Base-by-base conservation (phyloP, 176 grass and related monocot genomes). In the Ampelocalamus luodianensis region DNA sequence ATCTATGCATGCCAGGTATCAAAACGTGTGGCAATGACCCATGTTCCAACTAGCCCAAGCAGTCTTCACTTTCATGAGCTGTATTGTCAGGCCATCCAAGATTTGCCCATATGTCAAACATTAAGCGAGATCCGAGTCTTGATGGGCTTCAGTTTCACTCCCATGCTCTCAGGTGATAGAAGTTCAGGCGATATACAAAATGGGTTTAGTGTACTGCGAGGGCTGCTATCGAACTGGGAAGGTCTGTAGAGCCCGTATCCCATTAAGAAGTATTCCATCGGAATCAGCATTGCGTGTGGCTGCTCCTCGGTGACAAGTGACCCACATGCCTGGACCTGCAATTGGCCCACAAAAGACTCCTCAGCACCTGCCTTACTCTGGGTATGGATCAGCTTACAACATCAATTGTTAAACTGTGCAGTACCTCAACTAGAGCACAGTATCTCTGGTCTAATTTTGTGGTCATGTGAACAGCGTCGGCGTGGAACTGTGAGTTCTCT, bases 151-250 rank as follows among this genome's bases (percentile, higher is more conserved):
- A 98, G 83, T 80, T 98, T 98, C 80, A 98, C 88, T 72, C 96
- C 96, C 96, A 98, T 98, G 87, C 93, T 98, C 89, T 98, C 96
- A 0, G 96, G 96, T 3, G 96, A 98, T 1, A 98, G 91, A 68
- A 98, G 96, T 60, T 98, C 96, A 2, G 93, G 93, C 0, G 96
- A 93, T 70, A 98, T 93, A 71, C 89, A 85, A 65, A 88, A 91
- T 6, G 91, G 96, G 71, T 58, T 95, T 24, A 95, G 83, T 5
- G 96, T 94, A 40, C 93, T 98, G 58, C 91, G 62, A 3, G 89
- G 96, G 56, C 94, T 96, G 74, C 80, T 88, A 40, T 83, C 92
- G 17, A 86, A 75, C 85, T 85, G 93, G 74, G 83, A 83, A 34
- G 93, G 89, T 74, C 89, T 91, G 81, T 95, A 93, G 8, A 98